A percentile compares a stretch with the other conserved stretches of the same genome.
Conservation (phyloP, 2,329 filamentous ascomycete species). For the Xylariaceae sp. region DNA sequence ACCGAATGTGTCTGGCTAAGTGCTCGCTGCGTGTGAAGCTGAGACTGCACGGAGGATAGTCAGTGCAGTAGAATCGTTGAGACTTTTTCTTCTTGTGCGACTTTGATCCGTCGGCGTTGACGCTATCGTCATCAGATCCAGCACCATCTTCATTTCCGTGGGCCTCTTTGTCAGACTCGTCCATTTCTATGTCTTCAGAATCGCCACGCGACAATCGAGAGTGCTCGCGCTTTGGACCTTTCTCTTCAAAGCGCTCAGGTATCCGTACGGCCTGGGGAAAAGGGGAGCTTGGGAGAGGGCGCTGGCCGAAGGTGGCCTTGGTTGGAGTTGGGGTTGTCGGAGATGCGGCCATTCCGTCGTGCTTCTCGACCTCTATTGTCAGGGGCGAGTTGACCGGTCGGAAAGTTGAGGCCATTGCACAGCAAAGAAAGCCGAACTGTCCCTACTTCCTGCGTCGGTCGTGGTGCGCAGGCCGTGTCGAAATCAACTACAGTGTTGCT, state of each 20-base stretch:
- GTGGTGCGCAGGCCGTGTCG: background rate
- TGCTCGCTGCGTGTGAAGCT: slow-evolving; percentile 97
- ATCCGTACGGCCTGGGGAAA: slow-evolving; percentile 49
- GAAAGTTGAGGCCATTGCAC: slow-evolving; percentile 46
- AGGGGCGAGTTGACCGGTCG: slow-evolving; percentile 45
- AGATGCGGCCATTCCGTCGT: slow-evolving; percentile 28
- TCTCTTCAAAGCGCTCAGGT: slow-evolving; percentile 43
- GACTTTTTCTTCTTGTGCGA: slow-evolving; percentile 94
- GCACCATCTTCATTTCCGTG: slow-evolving; percentile 47
- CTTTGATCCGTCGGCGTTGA: slow-evolving; percentile 60
- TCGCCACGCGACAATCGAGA: slow-evolving; percentile 55
- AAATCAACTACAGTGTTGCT: slow-evolving; percentile 1
- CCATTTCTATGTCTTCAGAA: slow-evolving; percentile 71
- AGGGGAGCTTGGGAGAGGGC: slow-evolving; percentile 50
- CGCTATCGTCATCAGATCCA: slow-evolving; percentile 62
- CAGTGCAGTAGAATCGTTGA: slow-evolving; percentile 92
- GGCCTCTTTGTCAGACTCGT: slow-evolving; percentile 65
- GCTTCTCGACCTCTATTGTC: slow-evolving; percentile 30
- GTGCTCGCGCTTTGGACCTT: slow-evolving; percentile 47
- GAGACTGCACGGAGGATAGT: slow-evolving; percentile 87
- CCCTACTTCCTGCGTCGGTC: background rate
- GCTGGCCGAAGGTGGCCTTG: slow-evolving; percentile 53
- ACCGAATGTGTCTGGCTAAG: slow-evolving; percentile 89
- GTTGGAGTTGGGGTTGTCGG: slow-evolving; percentile 56
- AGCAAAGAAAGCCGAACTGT: background rate